Conservation (phyloP, 2,329 filamentous ascomycete species). For the Ramularia endophylla region DNA sequence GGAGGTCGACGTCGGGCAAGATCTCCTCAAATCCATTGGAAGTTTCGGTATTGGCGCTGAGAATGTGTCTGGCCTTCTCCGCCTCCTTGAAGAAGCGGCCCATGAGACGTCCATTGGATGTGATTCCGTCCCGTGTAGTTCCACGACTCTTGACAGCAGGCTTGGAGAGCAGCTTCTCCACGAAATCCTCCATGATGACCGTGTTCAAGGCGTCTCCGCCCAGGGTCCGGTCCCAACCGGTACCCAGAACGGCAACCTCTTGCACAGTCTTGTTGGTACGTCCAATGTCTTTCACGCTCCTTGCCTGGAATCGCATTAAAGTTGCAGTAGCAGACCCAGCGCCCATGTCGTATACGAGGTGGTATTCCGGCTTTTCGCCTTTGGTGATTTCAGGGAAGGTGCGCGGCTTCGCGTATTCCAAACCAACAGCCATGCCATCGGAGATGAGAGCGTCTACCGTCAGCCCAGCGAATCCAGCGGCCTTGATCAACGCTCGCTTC, state of each 20-base stretch:
- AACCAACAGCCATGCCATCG: conserved; percentile 83
- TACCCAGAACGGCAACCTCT: conserved; percentile 83
- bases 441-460: conserved; percentile 79
- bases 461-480: conserved; percentile 81
- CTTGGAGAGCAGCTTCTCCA: conserved; percentile 69
- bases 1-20: conserved; percentile 88
- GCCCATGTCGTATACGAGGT: conserved; percentile 97
- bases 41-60: conserved; percentile 88
- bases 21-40: conserved; percentile 77
- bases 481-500: conserved; percentile 76
- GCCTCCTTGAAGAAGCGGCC: conserved; percentile 92
- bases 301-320: conserved; percentile 81
- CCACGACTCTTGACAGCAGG: conserved; percentile 56
- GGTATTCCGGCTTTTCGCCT: conserved; percentile 79
- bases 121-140: conserved; percentile 58
- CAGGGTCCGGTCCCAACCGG: conserved; percentile 82
- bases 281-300: conserved; percentile 82
- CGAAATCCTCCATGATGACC: conserved; percentile 83
- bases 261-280: conserved; percentile 96
- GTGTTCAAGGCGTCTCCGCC: conserved; percentile 87
- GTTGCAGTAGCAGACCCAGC: conserved; percentile 90
- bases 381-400: conserved; percentile 81
- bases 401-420: conserved; percentile 90
- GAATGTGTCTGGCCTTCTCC: conserved; percentile 75
- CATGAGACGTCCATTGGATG: conserved; percentile 72